phyloP scores from a whole-genome alignment of 768 basidiomycete genomes.

The Macrolepiota dolichaula region DNA sequence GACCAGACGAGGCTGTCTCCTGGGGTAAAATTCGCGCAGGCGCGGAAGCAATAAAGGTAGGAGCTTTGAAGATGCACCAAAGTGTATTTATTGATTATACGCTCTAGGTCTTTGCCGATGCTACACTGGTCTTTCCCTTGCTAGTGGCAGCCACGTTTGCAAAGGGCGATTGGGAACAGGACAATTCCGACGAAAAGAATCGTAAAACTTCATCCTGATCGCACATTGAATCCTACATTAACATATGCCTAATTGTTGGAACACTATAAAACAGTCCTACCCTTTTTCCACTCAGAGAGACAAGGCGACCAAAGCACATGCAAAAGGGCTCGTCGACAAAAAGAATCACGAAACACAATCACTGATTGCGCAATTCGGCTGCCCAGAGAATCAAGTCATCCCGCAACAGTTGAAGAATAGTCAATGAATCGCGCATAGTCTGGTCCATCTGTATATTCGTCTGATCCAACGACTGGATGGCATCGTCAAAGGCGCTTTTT shows the following conservation, averaged over 20 bases:
- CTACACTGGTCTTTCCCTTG: slow-evolving; percentile 93
- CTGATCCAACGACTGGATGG: slow-evolving; percentile 60
- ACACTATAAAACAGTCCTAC: background rate
- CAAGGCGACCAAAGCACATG: background rate
- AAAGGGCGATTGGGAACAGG: slow-evolving; percentile 24
- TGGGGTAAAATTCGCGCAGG: slow-evolving; percentile 97
- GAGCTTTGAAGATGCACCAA: background rate
- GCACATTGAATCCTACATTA: background rate
- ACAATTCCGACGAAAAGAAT: background rate
- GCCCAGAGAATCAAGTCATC: slow-evolving; percentile 89
- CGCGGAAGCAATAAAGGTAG: slow-evolving; percentile 79
- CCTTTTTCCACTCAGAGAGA: background rate
- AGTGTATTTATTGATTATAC: background rate
- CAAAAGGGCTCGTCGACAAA: too few relatives aligned
- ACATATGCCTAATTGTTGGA: background rate
- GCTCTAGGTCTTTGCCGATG: slow-evolving; percentile 83
- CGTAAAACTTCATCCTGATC: slow-evolving; percentile 10
- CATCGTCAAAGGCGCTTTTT: slow-evolving; percentile 91
- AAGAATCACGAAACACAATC: too few relatives aligned
- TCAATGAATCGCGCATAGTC: slow-evolving; percentile 67
- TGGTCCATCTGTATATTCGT: slow-evolving; percentile 35
- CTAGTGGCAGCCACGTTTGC: slow-evolving; percentile 95
- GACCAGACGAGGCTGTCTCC: slow-evolving; percentile 95
- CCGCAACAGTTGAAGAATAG: slow-evolving; percentile 77
- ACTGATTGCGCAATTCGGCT: slow-evolving; percentile 49